Conservation (phyloP, 1,284 basidiomycete species). For the Microbotryomycetes sp. region DNA sequence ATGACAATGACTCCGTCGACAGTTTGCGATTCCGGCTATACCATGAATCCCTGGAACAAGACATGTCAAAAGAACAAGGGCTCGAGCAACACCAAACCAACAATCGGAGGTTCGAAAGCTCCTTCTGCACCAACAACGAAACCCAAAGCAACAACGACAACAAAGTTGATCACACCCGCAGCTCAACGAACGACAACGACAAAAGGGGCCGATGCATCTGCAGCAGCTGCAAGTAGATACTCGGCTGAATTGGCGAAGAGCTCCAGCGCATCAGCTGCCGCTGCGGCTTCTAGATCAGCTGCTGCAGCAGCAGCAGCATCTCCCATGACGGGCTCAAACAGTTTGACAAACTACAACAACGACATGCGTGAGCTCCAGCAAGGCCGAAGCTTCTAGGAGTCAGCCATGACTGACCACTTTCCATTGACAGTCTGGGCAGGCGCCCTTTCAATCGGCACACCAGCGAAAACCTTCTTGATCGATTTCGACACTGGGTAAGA, state of each 20-base stretch:
- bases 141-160: neutral
- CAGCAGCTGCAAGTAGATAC: neutral
- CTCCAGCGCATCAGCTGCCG: neutral
- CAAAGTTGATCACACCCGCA: neutral
- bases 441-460: constrained; percentile 33
- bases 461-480: constrained; percentile 30
- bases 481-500: constrained; percentile 35
- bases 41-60: neutral
- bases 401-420: neutral
- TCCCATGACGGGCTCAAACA: neutral
- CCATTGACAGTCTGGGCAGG: constrained; percentile 35
- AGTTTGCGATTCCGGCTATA: neutral
- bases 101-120: neutral
- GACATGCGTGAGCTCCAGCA: neutral
- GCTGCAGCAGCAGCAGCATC: neutral
- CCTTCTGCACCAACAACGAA: neutral
- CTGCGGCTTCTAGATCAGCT: constrained; percentile 1
- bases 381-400: neutral
- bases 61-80: neutral
- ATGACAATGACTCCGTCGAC: neutral
- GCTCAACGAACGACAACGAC: neutral
- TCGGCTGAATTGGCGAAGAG: neutral
- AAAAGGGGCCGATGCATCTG: neutral
- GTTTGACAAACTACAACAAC: neutral
- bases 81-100: neutral